A percentile compares a stretch with the other conserved stretches of the same genome.
These are phyloP conservation scores for Sophora flavescens DNA, from an alignment of 306 rosid species.

Conservation along the genomic window DNA sequence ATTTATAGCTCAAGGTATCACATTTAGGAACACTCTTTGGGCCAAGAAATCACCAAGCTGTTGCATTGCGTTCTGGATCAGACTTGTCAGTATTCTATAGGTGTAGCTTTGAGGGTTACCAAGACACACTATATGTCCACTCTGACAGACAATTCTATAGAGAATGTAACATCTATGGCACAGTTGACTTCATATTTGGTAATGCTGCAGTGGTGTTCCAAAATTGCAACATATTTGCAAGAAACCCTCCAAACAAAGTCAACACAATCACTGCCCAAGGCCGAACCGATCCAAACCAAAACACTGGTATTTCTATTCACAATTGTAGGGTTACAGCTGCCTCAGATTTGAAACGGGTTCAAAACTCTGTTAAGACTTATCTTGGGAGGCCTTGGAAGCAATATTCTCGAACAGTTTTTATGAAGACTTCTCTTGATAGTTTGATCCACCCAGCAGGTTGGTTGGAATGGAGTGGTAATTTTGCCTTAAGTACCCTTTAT, in stretches of 20 bases:
- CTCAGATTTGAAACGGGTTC: constrained; percentile 45
- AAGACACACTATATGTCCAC: constrained; percentile 81
- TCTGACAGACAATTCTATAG: constrained; percentile 78
- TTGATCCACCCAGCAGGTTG: constrained; percentile 67
- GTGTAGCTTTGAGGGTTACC: constrained; percentile 81
- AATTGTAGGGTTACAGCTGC: constrained; percentile 55
- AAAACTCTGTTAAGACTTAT: constrained; percentile 51
- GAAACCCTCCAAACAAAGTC: constrained; percentile 67
- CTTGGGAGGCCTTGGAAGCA: constrained; percentile 76
- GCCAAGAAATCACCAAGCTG: constrained; percentile 73
- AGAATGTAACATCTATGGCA: constrained; percentile 78
- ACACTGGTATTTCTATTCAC: constrained; percentile 75
- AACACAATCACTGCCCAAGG: constrained; percentile 79
- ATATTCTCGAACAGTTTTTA: constrained; percentile 63
- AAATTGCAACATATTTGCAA: constrained; percentile 67
- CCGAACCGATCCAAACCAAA: constrained; percentile 69
- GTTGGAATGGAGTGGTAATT: constrained; percentile 73
- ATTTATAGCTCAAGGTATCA: constrained; percentile 73
- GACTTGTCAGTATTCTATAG: constrained; percentile 74
- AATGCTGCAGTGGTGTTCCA: constrained; percentile 79
- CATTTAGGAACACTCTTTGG: constrained; percentile 84
- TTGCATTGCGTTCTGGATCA: constrained; percentile 83
- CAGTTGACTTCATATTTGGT: constrained; percentile 83
- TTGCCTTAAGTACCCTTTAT: constrained; percentile 67
- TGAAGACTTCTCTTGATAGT: constrained; percentile 64